Percentiles rank a stretch among this genome's conserved stretches.
phyloP scores from a whole-genome alignment of 2,329 filamentous ascomycete species.

The Clathrospora elynae region DNA sequence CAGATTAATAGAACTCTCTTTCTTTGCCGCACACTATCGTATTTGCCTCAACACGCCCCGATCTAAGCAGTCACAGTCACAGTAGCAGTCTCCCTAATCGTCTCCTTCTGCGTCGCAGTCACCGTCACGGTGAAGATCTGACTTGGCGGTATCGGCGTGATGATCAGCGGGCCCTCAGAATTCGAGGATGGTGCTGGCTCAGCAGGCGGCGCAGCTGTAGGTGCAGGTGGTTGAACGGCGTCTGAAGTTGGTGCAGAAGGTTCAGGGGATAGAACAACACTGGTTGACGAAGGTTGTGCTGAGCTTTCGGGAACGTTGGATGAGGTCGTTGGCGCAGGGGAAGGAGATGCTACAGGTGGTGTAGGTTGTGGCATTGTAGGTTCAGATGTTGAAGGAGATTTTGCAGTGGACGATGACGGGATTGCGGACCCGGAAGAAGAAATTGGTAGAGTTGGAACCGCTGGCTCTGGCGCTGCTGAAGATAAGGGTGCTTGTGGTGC shows the following conservation, averaged over 20 bases:
- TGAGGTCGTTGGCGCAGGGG: neutral
- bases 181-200: slow-evolving; percentile 14
- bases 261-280: no score
- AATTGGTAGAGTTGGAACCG: slow-evolving; percentile 1
- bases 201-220: slow-evolving; percentile 4
- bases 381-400: no score
- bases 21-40: no score
- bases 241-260: slow-evolving; percentile 3
- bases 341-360: neutral
- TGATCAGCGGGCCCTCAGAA: slow-evolving; percentile 37
- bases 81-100: slow-evolving; percentile 33
- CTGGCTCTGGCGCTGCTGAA: slow-evolving; percentile 2
- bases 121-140: slow-evolving; percentile 44
- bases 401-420: neutral
- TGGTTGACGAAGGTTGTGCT: slow-evolving; percentile 1
- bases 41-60: no score
- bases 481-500: slow-evolving; percentile 4
- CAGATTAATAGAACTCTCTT: no score
- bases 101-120: slow-evolving; percentile 41
- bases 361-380: slow-evolving; percentile 1
- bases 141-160: slow-evolving; percentile 40
- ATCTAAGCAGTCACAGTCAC: slow-evolving; percentile 29
- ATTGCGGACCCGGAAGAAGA: neutral
- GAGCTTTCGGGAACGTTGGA: slow-evolving; percentile 3
- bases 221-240: neutral